phyloP scores from a whole-genome alignment of 2,329 filamentous ascomycete genomes.

The Colletotrichum cordylinicola region DNA sequence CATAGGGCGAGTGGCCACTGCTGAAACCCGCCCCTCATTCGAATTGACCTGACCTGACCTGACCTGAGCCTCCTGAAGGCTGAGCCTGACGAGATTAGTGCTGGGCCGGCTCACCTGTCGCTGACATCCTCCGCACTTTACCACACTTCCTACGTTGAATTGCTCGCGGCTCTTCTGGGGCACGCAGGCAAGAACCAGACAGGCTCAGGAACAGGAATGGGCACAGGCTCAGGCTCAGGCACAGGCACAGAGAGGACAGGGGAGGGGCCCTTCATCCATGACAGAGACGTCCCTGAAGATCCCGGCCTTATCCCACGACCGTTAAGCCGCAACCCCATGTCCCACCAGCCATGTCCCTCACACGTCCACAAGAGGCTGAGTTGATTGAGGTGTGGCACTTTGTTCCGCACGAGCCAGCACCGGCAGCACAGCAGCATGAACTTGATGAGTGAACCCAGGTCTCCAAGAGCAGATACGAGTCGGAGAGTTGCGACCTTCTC shows the following conservation, averaged over 20 bases:
- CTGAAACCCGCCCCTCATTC: conserved; percentile 10
- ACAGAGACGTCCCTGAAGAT: conserved; percentile 19
- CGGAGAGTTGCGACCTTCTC: conserved; percentile 7
- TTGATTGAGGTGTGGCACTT: conserved; percentile 12
- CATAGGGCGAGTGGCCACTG: conserved; percentile 4
- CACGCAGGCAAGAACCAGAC: not conserved
- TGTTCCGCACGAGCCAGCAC: not conserved
- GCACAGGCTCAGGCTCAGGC: not conserved
- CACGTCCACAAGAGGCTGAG: conserved; percentile 14
- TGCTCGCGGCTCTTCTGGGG: not conserved
- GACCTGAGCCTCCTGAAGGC: conserved; percentile 15
- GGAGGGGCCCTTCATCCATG: not conserved
- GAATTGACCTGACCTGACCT: not conserved
- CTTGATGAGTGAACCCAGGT: not conserved
- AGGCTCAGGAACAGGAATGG: not conserved
- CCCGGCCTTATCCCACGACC: conserved; percentile 10
- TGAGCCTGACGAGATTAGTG: conserved; percentile 3
- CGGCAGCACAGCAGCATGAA: conserved; percentile 4
- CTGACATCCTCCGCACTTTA: not conserved
- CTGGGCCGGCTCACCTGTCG: not conserved
- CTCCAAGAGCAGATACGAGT: conserved; percentile 13
- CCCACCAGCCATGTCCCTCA: not conserved
- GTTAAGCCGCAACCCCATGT: conserved; percentile 20
- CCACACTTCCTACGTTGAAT: not conserved
- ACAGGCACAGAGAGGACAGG: not conserved